Base-by-base conservation (phyloP, 1,284 basidiomycete species). In the Cystobasidium pallidum region DNA sequence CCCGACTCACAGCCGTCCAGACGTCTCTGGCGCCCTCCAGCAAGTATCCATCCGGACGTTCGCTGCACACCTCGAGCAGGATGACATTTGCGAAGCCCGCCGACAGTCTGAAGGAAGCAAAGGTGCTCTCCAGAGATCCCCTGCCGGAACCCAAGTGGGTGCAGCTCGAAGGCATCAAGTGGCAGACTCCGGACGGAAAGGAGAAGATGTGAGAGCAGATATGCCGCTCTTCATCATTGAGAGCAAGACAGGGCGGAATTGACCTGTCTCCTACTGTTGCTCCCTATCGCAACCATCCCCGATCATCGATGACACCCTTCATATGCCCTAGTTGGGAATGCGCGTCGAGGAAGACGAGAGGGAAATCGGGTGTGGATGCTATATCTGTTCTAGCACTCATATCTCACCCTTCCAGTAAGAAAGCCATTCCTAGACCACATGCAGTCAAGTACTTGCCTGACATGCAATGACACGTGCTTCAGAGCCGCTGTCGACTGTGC, bases 321-420 rank as follows among this genome's bases (percentile, higher is more conserved):
- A 30, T 39, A n/a, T n/a, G n/a, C n/a, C n/a, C n/a, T 39, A 58
- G 54, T 30, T 63, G 68, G 68, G 68, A 71, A 47, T 63, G 68
- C 51, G 68, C 68, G 8, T 54, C 68, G 10, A 30, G 68, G 17
- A 71, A 71, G 68, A 71, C 68, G 17, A 61, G 68, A 45, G 68
- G 68, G 30, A 43, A 41, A 19, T 43, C 59, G 11, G 68, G 68
- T 11, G 68, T 71, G 13, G 68, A 71, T 55, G 92, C 88, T 67
- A 92, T 94, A 15, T 88, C 91, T 10, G 88, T 96, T 65, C 82
- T 95, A 19, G 87, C 91, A 4, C 82, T 95, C 24, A 84, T 97
- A 52, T 71, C 68, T 6, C 68, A 71, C 36, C 68, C 68, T 10
- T 43, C 30, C 13, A 63, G 68, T 64, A 49, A 45, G 58, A 8